A percentile compares a stretch with the other conserved stretches of the same genome.
These are phyloP conservation scores for Rhynchospora pubera DNA, from an alignment of 176 grass and related monocot species.

Conservation along the genomic window DNA sequence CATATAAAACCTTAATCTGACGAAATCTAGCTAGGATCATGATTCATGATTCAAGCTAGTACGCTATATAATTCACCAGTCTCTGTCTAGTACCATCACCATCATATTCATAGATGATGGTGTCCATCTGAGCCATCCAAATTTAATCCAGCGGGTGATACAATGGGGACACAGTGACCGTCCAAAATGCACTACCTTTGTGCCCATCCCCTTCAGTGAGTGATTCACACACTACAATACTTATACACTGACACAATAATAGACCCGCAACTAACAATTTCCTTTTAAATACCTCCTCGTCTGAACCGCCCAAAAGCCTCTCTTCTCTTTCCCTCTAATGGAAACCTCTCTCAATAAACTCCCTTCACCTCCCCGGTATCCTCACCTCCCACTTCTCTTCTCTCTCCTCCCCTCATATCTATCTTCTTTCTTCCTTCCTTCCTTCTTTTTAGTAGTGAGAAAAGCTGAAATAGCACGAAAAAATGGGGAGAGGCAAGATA, in stretches of 20 bases:
- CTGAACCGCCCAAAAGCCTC: slow-evolving; percentile 64
- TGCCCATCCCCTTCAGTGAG: not conserved
- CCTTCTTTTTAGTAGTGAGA: not conserved
- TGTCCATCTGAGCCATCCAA: not conserved
- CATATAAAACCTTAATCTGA: not conserved
- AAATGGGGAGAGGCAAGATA: slow-evolving; percentile 87
- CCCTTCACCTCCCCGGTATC: not conserved
- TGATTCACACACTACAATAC: not conserved
- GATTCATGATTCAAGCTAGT: not conserved
- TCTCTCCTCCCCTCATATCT: slow-evolving; percentile 15
- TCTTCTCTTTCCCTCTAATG: slow-evolving; percentile 57
- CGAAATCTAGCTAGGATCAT: not conserved
- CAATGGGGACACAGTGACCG: not conserved
- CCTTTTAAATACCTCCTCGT: slow-evolving; percentile 40
- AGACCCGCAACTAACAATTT: slow-evolving; percentile 30
- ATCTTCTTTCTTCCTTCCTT: slow-evolving; percentile 9
- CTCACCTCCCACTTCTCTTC: not conserved
- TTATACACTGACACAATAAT: not conserved
- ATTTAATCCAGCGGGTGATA: not conserved
- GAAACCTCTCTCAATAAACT: slow-evolving; percentile 27
- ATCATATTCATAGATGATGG: not conserved
- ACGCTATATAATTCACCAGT: not conserved
- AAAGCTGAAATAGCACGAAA: not conserved
- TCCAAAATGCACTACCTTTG: not conserved
- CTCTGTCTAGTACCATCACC: not conserved